phyloP scores from a whole-genome alignment of 2,329 filamentous ascomycete species.

The Parafenestella ontariensis region DNA sequence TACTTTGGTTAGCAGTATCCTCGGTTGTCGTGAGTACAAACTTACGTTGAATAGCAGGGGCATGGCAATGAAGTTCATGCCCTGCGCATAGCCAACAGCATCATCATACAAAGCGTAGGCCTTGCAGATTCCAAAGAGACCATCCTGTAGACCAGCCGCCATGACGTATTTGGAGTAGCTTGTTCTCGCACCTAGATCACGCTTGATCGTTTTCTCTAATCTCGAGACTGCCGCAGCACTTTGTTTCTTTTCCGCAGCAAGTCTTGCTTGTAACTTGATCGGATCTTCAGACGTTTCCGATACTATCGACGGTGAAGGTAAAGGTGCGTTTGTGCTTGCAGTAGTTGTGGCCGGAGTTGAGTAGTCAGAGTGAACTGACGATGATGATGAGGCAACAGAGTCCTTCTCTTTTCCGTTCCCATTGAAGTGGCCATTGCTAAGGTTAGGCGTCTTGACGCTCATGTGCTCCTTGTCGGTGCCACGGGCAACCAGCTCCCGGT shows the following conservation, averaged over 20 bases:
- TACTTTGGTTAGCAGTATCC: conserved; percentile 70
- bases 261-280: conserved; percentile 69
- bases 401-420: conserved; percentile 67
- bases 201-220: conserved; percentile 89
- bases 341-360: conserved; percentile 68
- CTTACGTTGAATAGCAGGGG: conserved; percentile 90
- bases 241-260: conserved; percentile 73
- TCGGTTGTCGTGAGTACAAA: conserved; percentile 47
- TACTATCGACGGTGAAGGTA: conserved; percentile 62
- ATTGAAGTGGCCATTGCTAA: conserved; percentile 57
- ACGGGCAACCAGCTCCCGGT: conserved; percentile 78
- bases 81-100: conserved; percentile 93
- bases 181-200: conserved; percentile 89
- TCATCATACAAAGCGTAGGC: conserved; percentile 97
- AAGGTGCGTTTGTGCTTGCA: conserved; percentile 43
- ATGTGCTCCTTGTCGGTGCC: conserved; percentile 77
- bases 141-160: conserved; percentile 88
- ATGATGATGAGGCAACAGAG: conserved; percentile 76
- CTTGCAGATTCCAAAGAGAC: conserved; percentile 94
- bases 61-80: conserved; percentile 99
- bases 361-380: conserved; percentile 80
- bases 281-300: conserved; percentile 65
- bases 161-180: conserved; percentile 97
- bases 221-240: conserved; percentile 76
- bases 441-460: conserved; percentile 29